Base-by-base conservation (phyloP, 176 grass and related monocot genomes). In the bread wheat (Triticum aestivum) region DNA sequence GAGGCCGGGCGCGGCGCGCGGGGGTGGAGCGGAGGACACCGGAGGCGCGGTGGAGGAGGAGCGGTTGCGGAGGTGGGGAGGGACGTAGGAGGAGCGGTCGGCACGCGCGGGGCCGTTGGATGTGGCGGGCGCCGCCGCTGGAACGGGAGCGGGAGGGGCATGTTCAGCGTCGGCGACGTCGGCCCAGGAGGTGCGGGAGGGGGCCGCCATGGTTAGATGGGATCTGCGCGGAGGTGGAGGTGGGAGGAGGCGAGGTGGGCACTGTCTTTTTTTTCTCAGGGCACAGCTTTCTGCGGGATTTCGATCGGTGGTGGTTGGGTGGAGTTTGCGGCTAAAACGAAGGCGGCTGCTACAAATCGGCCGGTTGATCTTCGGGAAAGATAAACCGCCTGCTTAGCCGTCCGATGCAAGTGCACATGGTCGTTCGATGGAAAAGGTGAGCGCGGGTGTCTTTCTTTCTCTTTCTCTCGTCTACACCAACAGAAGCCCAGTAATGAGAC, bases 11-110 rank as follows among this genome's bases (percentile, higher is more conserved):
- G 72, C 38, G 67, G 81, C 61, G 61, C 74, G 85, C 0, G 78
- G 45, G 6, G 83, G 83, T 27, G 83, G 72, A 8, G 75, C 78
- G 11, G 83, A 66, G 29, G 81, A 45, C 5, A 73, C 30, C 14
- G 61, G 37, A 1, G 82, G 66, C 10, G 79, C 15, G 1, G 86
- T 6, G 5, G 51, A 2, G 82, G 88, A 24, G 20, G 86, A 61
- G 38, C 90, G 91, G 42, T 89, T 92, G 58, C 96, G 96, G 63
- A 95, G 93, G 82, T 98, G 96, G 2, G 96, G 96, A 11, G 96
- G 96, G n/a, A 98, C 96, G 90, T 98, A 94, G 54, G 91, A 86
- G 62, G 85, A 74, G 56, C 92, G 91, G 70, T 71, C 23, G 3
- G 73, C 29, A 47, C 83, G 91, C 52, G 84, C 23, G 45, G 80